Evolutionary conservation across 805 yeast species (phyloP).

Genomic region (Yamadazyma phyllophila): DNA sequence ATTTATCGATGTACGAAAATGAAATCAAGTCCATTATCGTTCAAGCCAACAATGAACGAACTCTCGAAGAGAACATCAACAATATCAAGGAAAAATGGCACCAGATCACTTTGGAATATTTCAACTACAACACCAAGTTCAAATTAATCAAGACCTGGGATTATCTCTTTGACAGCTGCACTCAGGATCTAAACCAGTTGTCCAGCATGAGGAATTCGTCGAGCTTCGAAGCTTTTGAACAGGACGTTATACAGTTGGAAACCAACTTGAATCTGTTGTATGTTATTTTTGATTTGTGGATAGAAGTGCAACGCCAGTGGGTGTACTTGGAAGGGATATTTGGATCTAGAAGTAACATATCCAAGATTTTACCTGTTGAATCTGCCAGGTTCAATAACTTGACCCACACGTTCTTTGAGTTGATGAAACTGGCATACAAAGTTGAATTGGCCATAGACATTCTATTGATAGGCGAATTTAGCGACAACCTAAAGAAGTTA

Average conservation of each 20-base stretch:
- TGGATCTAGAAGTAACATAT: slow-evolving; percentile 54
- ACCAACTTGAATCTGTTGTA: slow-evolving; percentile 50
- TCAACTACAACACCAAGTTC: slow-evolving; percentile 50
- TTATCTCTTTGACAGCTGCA: slow-evolving; percentile 51
- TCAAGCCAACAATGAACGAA: slow-evolving; percentile 71
- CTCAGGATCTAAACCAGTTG: slow-evolving; percentile 60
- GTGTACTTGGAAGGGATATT: slow-evolving; percentile 80
- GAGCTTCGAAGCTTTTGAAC: slow-evolving; percentile 58
- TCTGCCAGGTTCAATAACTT: slow-evolving; percentile 61
- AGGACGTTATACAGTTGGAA: slow-evolving; percentile 55
- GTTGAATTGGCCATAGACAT: slow-evolving; percentile 55
- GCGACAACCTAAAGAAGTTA: slow-evolving; percentile 45
- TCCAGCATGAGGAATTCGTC: slow-evolving; percentile 70
- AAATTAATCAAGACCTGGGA: slow-evolving; percentile 70
- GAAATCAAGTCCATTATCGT: slow-evolving; percentile 48
- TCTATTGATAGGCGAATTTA: slow-evolving; percentile 48
- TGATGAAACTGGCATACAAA: slow-evolving; percentile 50
- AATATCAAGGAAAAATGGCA: slow-evolving; percentile 59
- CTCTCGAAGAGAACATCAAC: slow-evolving; percentile 56
- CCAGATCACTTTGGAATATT: slow-evolving; percentile 47
- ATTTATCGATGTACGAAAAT: slow-evolving; percentile 45
- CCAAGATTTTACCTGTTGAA: slow-evolving; percentile 66
- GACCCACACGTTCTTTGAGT: slow-evolving; percentile 56
- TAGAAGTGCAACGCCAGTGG: slow-evolving; percentile 88
- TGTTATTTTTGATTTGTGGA: slow-evolving; percentile 63